Evolutionary conservation across 2,329 filamentous ascomycete genomes (phyloP), one percentile per base, ranked within the genome.

Genomic region (Epichloe hybrida): DNA sequence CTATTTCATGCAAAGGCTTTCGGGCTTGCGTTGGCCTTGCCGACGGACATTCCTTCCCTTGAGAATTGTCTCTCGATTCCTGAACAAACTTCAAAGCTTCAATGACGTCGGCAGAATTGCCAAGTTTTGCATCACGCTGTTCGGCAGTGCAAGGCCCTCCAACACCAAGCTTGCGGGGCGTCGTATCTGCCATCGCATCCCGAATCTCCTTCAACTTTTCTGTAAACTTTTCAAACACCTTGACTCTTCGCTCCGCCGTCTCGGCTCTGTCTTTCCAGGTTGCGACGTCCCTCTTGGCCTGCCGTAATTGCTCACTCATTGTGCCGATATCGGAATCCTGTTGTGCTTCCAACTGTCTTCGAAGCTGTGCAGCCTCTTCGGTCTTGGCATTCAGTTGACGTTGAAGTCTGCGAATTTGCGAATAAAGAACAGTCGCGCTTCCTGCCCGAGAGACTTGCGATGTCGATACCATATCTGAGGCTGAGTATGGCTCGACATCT

Each of bases 241-340:
- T 66, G 17, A 81, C 59, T 46, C 73, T 69, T 53, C 65, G 69
- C 64, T 84, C 79, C 0, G 79, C 78, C 4, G 69, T 66, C 57
- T 79, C 71, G 0, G 80, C 80, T 35, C 77, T 67, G 35, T 68
- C 69, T 54, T 69, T 74, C 80, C 80, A 84, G 54, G 65, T 69
- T 0, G 56, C 56, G 4, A 59, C 53, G 23, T 67, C 64, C 12
- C 58, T 57, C 35, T 58, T 63, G 1, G 65, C 63, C 36, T 62
- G 63, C 20, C 71, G 62, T 43, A 82, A 58, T 55, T 76, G 68
- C 55, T 77, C 72, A 49, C 69, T 71, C 49, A 80, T 57, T 4
- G 67, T 69, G 1, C 71, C 70, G 15, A 74, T 58, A 42, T 74
- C 71, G 41, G 68, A 59, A 38, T 68, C 65, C 40, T 68, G 65